Evolutionary conservation across 495 filamentous ascomycete species (phyloP), one percentile per base, ranked within the genome.

Genomic region (Thermothielavioides terrestris): DNA sequence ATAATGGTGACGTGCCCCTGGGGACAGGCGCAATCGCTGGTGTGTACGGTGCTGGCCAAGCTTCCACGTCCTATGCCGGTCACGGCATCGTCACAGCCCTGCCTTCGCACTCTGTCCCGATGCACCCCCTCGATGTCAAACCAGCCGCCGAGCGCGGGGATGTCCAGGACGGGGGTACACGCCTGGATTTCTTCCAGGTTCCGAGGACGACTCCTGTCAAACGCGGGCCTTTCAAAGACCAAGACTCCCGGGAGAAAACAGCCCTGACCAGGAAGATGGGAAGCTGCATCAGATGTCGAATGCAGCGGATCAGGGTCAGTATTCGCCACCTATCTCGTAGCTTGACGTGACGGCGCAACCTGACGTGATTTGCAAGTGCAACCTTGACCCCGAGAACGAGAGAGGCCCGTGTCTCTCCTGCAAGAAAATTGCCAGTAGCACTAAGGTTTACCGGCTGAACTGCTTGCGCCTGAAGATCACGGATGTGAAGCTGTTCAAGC

Each of bases 281-380:
- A 9, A 73, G 71, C 43, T 77, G 74, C 52, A 71, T 76, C 44
- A 59, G 74, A 23, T 77, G 74, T 46, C 66, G 73, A 40, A 76
- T 77, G 68, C 74, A 77, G 57, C 67, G 73, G n/a, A 76, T 77
- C 48, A 69, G 74, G 43, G 74, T 77, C 56, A 66, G 71, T 56
- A 30, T 30, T 45, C 10, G 41, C 39, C 22, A 18, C 40, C 14
- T 21, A 22, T 12, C 31, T 46, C 20, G 41, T 17, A 22, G n/a
- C 10, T n/a, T 22, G 22, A 8, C 30, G 11, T 34, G 1, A n/a
- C 6, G 6, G 9, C 1, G 21, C 2, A n/a, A n/a, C n/a, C n/a
- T n/a, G n/a, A n/a, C n/a, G 17, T 32, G 32, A 14, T 35, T 36
- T 18, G 5, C 42, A 77, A n/a, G 74, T 77, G 74, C 46, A 67